Conservation (phyloP, 1,139 yeast genomes). For the Geotrichum histeridarum region DNA sequence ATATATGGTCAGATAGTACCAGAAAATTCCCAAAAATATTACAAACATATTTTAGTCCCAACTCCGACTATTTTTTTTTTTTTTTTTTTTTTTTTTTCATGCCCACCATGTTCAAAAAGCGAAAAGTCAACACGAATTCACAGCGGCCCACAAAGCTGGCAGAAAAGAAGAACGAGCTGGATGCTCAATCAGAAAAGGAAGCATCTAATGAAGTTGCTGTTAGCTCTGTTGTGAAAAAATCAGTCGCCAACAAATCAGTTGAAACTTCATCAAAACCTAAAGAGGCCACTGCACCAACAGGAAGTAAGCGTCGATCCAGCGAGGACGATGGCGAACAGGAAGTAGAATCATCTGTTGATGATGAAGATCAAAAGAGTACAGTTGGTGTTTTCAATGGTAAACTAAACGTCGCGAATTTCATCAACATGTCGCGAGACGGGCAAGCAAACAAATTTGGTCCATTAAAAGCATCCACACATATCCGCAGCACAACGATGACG, state of each 20-base stretch:
- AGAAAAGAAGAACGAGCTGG: conserved; percentile 5
- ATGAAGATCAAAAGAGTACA: conserved; percentile 7
- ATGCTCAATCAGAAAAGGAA: background rate
- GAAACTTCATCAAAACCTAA: background rate
- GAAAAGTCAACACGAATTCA: conserved; percentile 6
- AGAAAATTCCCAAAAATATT: too few relatives aligned
- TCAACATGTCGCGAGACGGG: conserved; percentile 2
- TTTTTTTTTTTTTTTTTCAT: background rate
- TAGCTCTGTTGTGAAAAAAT: conserved; percentile 4
- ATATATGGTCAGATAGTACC: too few relatives aligned
- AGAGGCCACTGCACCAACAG: background rate
- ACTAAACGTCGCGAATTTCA: conserved; percentile 15
- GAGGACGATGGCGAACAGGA: background rate
- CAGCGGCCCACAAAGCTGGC: conserved; percentile 13
- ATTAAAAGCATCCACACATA: conserved; percentile 48
- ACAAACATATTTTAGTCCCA: too few relatives aligned
- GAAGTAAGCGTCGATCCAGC: background rate
- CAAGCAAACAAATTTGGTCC: conserved; percentile 33
- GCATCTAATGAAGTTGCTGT: background rate
- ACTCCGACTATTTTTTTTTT: background rate
- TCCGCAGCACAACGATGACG: conserved; percentile 66
- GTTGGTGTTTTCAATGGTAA: conserved; percentile 18
- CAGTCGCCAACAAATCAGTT: background rate
- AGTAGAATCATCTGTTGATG: background rate
- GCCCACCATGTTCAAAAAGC: conserved; percentile 13